phyloP scores from a whole-genome alignment of 306 rosid species.

The Begonia loranthoides region DNA sequence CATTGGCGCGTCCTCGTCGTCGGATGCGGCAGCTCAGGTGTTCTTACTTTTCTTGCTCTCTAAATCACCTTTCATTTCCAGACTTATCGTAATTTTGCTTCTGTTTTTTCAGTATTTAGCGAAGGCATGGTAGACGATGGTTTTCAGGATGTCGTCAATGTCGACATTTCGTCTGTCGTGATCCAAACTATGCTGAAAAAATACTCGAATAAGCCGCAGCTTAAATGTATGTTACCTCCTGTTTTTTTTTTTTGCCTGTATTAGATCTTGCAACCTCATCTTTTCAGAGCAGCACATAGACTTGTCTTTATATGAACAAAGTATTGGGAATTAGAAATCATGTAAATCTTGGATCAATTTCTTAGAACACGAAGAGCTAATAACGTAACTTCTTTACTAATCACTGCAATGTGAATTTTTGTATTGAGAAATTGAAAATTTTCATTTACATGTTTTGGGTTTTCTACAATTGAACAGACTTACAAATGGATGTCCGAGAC shows the following conservation, averaged over 20 bases:
- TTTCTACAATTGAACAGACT: constrained; percentile 32
- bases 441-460: not conserved
- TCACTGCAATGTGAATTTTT: not conserved
- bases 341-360: not conserved
- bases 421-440: not conserved
- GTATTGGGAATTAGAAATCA: not conserved
- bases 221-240: constrained; percentile 34
- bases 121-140: constrained; percentile 76
- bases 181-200: constrained; percentile 62
- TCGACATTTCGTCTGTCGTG: constrained; percentile 69
- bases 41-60: not conserved
- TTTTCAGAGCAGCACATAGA: no score
- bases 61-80: not conserved
- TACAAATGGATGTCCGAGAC: constrained; percentile 74
- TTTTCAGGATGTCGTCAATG: constrained; percentile 48
- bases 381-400: not conserved
- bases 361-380: not conserved
- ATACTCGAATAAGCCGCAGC: constrained; percentile 31
- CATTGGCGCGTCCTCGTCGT: constrained; percentile 38
- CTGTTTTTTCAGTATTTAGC: constrained; percentile 40
- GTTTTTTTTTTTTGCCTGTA: not conserved
- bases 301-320: no score
- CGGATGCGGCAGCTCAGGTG: constrained; percentile 83
- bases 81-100: not conserved
- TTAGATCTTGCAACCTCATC: not conserved